These are phyloP conservation scores for Plantago elongata DNA, from an alignment of 257 asterid species.

Conservation along the genomic window DNA sequence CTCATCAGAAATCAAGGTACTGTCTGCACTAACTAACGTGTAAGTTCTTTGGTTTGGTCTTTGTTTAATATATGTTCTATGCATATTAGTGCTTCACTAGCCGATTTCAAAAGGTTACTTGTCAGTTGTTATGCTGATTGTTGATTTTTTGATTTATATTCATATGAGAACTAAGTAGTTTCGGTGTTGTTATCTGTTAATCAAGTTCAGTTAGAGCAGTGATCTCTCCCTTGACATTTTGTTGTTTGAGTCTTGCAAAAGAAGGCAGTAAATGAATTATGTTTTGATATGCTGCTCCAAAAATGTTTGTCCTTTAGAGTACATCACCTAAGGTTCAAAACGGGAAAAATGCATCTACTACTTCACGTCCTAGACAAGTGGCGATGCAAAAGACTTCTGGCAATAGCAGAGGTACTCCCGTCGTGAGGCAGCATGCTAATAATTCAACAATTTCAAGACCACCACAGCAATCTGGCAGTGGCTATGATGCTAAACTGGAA, in stretches of 20 bases:
- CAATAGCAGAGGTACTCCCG: conserved; percentile 30
- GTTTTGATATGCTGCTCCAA: conserved; percentile 18
- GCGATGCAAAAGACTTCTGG: conserved; percentile 39
- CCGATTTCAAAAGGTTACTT: conserved; percentile 12
- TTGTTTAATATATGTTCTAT: conserved; percentile 7
- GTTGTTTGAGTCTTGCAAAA: conserved; percentile 7
- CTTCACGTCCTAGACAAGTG: conserved; percentile 47
- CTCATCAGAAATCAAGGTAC: conserved; percentile 72
- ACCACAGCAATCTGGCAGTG: conserved; percentile 44
- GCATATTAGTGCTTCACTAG: conserved; percentile 11
- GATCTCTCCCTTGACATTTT: conserved; percentile 16
- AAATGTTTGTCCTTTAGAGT: conserved; percentile 34
- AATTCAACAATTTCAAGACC: conserved; percentile 35
- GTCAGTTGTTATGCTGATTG: conserved; percentile 18
- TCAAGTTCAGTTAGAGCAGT: conserved; percentile 11
- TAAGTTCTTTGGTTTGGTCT: conserved; percentile 35
- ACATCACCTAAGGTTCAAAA: conserved; percentile 43
- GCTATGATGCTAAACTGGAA: conserved; percentile 70
- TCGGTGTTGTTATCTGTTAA: background rate
- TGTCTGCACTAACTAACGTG: conserved; percentile 45
- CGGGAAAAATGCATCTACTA: conserved; percentile 33
- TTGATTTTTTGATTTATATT: conserved; percentile 17
- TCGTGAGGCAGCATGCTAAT: conserved; percentile 35
- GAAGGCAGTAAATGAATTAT: conserved; percentile 17
- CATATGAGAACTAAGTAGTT: conserved; percentile 9